Conservation (phyloP, 371 early-diverging fungal species). For the Mortierella sp. region DNA sequence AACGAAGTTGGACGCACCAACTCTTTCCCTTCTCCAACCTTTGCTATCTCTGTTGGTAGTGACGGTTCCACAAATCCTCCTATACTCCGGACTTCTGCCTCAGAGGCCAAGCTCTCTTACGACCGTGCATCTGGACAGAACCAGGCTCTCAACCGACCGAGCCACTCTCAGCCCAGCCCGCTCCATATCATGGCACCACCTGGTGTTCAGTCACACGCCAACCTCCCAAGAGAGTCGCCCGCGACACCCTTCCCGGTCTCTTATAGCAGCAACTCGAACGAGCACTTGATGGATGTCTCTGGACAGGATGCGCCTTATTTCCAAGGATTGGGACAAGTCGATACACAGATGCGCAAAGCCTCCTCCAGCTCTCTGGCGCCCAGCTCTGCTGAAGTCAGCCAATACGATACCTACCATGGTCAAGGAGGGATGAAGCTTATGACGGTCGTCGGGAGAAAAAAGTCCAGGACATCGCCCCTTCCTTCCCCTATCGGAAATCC, state of each 20-base stretch:
- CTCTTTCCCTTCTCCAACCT: conserved; percentile 9
- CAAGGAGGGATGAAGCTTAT: conserved; percentile 12
- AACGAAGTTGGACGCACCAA: conserved; percentile 10
- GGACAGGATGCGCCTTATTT: conserved; percentile 12
- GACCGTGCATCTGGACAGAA: conserved; percentile 1
- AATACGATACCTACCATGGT: conserved; percentile 20
- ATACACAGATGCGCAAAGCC: neutral
- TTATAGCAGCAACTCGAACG: conserved; percentile 14
- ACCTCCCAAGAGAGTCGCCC: conserved; percentile 34
- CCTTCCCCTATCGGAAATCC: conserved; percentile 44
- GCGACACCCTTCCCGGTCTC: conserved; percentile 34
- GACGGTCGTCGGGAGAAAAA: conserved; percentile 7
- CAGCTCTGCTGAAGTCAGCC: neutral
- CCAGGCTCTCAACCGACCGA: conserved; percentile 12
- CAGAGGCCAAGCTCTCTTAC: conserved; percentile 27
- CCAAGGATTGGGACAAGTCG: conserved; percentile 8
- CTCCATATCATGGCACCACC: conserved; percentile 5
- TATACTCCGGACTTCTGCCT: conserved; percentile 20
- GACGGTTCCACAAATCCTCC: conserved; percentile 41
- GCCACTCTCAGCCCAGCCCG: conserved; percentile 19
- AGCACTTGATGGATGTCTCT: conserved; percentile 15
- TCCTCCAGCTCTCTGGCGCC: conserved; percentile 5
- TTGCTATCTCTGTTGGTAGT: conserved; percentile 8
- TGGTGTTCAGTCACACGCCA: neutral
- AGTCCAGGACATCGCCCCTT: conserved; percentile 30